These are phyloP conservation scores for Neonectria hederae DNA, from an alignment of 2,329 filamentous ascomycete genomes.

Conservation along the genomic window DNA sequence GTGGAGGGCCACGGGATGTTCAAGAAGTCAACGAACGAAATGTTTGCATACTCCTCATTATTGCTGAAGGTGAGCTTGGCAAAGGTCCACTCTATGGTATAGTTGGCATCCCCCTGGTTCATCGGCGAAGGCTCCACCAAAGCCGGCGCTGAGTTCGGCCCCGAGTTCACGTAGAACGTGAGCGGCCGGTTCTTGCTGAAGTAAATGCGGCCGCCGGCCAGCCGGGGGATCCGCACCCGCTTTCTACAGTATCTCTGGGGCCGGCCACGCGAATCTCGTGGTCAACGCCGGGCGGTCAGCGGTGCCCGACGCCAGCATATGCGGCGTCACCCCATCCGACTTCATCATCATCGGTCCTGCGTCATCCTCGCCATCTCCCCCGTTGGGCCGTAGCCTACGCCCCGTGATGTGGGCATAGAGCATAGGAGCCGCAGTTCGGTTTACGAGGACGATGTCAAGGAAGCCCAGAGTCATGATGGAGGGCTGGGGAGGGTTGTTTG, in stretches of 20 bases:
- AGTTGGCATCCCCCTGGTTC: constrained; percentile 71
- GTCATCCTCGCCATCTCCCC: constrained; percentile 65
- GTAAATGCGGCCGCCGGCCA: constrained; percentile 78
- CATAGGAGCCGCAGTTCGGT: constrained; percentile 68
- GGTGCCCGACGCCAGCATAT: constrained; percentile 70
- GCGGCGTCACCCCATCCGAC: constrained; percentile 72
- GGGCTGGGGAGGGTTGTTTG: background rate
- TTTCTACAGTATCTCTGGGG: constrained; percentile 67
- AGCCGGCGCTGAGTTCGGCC: constrained; percentile 57
- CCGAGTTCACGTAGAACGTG: constrained; percentile 76
- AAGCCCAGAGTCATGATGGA: constrained; percentile 37
- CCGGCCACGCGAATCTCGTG: constrained; percentile 71
- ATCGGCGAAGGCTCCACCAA: constrained; percentile 79
- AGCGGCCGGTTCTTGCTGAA: constrained; percentile 70
- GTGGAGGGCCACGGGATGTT: constrained; percentile 66
- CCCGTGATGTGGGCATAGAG: constrained; percentile 78
- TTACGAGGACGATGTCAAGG: constrained; percentile 70
- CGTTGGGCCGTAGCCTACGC: constrained; percentile 55
- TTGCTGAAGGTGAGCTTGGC: constrained; percentile 75
- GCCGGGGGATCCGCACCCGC: constrained; percentile 72
- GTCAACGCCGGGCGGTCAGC: constrained; percentile 63
- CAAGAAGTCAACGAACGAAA: constrained; percentile 82
- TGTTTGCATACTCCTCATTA: constrained; percentile 71
- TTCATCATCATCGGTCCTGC: constrained; percentile 44
- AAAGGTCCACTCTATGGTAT: constrained; percentile 71